phyloP scores from a whole-genome alignment of 345 rosid genomes.

The Euphorbia tirucalli region DNA sequence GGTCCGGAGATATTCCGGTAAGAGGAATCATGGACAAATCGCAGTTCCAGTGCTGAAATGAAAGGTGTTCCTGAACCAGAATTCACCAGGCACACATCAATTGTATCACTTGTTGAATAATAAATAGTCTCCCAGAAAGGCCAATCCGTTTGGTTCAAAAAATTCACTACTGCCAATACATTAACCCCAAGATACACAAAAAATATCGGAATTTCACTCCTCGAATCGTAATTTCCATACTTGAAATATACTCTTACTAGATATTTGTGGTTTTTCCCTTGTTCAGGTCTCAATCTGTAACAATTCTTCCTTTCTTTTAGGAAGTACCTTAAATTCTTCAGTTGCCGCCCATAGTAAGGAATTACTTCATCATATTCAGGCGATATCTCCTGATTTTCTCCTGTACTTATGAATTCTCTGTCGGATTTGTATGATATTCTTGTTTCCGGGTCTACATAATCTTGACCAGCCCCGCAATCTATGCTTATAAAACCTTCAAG shows the following conservation, averaged over 20 bases:
- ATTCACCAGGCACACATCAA: constrained; percentile 32
- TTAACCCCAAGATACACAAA: constrained; percentile 26
- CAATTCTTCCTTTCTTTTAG: constrained; percentile 31
- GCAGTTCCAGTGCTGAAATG: constrained; percentile 29
- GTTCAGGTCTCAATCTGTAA: constrained; percentile 26
- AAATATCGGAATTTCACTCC: constrained; percentile 19
- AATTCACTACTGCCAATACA: constrained; percentile 4
- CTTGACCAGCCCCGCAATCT: background rate
- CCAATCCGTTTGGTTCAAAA: background rate
- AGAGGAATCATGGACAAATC: constrained; percentile 17
- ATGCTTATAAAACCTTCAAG: background rate
- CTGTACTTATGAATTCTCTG: background rate
- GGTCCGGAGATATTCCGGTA: constrained; percentile 15
- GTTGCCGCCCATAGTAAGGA: background rate
- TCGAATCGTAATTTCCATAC: constrained; percentile 35
- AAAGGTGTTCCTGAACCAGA: constrained; percentile 31
- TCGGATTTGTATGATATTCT: background rate
- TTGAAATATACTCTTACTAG: constrained; percentile 30
- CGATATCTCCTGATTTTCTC: background rate
- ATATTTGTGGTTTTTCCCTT: constrained; percentile 22
- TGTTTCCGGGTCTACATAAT: background rate
- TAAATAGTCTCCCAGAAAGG: constrained; percentile 24
- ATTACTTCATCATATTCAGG: background rate
- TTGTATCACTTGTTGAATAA: constrained; percentile 12
- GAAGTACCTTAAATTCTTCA: constrained; percentile 23